Evolutionary conservation across 495 filamentous ascomycete species (phyloP).

Genomic region (Penicillium flavigenum): DNA sequence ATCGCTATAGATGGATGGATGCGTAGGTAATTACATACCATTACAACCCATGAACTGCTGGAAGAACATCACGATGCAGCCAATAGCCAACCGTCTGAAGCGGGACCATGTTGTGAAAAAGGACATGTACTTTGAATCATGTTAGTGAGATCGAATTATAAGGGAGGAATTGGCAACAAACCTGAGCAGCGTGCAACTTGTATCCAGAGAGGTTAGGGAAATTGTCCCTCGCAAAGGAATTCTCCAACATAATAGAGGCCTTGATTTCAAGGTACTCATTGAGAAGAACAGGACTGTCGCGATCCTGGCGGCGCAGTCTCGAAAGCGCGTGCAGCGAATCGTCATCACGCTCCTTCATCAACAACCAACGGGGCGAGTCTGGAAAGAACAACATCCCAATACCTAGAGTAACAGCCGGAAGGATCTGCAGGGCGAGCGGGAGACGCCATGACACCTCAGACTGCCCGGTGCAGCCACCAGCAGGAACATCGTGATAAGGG

Average conservation of each 20-base stretch:
- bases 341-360: conserved; percentile 69
- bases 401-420: conserved; percentile 59
- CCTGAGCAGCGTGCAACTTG: conserved; percentile 44
- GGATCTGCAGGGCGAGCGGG: conserved; percentile 61
- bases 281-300: conserved; percentile 60
- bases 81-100: conserved; percentile 72
- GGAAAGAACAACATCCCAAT: conserved; percentile 79
- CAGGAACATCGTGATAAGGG: conserved; percentile 44
- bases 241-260: conserved; percentile 76
- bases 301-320: conserved; percentile 54
- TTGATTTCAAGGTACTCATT: conserved; percentile 82
- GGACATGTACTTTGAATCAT: conserved; percentile 52
- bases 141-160: conserved; percentile 3
- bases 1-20: neutral
- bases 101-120: conserved; percentile 70
- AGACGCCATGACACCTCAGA: conserved; percentile 68
- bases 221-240: conserved; percentile 66
- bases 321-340: conserved; percentile 70
- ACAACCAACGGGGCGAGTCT: conserved; percentile 77
- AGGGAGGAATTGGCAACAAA: conserved; percentile 8
- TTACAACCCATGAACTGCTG: conserved; percentile 71
- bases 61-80: conserved; percentile 77
- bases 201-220: conserved; percentile 66
- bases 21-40: conserved; percentile 16
- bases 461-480: conserved; percentile 50